Evolutionary conservation across 352 stramenopile genomes (phyloP), one percentile per base, ranked within the genome.

Genomic region (Phytophthora tentaculata): DNA sequence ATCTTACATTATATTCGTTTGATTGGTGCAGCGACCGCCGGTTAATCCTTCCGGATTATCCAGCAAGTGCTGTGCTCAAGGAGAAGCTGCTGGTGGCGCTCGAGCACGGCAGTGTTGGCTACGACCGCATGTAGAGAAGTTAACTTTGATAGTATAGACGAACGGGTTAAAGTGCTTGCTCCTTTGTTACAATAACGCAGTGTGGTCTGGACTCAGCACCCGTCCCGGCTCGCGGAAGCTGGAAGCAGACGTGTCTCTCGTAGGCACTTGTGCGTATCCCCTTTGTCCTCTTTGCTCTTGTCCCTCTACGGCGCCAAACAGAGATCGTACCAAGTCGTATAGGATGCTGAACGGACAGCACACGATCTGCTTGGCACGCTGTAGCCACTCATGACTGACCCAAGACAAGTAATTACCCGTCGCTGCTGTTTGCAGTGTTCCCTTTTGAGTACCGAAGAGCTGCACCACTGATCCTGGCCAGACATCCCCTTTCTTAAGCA

Each of bases 391-490:
- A 2, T 37, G 57, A 28, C 66, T 63, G 10, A 80, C n/a, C 71
- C 58, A 83, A 19, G 66, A 69, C 12, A 74, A 16, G 0, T 75
- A 56, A 37, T 69, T 63, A 5, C 58, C 61, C 2, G 45, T 54
- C 14, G 56, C 54, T 12, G 58, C 50, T 20, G 62, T 67, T 45
- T 63, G 69, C 17, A 81, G 10, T 13, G 35, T 16, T 28, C 69
- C 64, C 60, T 83, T 92, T 37, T 74, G 72, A 14, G 84, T 93
- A 5, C 88, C 88, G 61, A 95, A 91, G 54, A 95, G 81, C 80
- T 95, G 88, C 41, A 95, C 86, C 20, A 92, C 79, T 0, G 83
- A 81, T 26, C 88, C 85, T 14, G 88, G 88, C 88, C 88, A 95
- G 16, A 94, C 80, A 29, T 95, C 88, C 0, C 84, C 86, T 49